These are phyloP conservation scores for Mortierella sp. DNA, from an alignment of 371 early-diverging fungal genomes.

Conservation along the genomic window DNA sequence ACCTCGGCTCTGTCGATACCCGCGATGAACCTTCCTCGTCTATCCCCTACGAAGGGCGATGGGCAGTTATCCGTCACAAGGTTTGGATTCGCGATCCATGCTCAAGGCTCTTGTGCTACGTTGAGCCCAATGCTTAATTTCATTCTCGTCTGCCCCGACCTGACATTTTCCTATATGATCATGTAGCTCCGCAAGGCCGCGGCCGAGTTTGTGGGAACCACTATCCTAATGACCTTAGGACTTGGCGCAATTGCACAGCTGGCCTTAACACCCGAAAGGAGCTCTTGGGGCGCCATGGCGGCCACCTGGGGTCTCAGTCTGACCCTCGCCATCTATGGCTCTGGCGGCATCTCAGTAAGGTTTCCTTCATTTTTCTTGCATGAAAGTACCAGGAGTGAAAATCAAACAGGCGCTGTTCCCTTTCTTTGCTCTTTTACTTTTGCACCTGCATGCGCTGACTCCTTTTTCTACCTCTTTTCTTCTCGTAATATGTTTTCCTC, in stretches of 20 bases:
- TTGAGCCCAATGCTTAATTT: background rate
- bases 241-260: constrained; percentile 71
- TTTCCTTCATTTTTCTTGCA: background rate
- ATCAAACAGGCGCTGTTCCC: background rate
- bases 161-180: background rate
- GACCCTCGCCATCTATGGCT: constrained; percentile 68
- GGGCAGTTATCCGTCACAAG: constrained; percentile 12
- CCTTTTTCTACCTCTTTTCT: background rate
- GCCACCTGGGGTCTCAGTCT: constrained; percentile 69
- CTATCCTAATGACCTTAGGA: constrained; percentile 73
- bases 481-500: background rate
- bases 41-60: background rate
- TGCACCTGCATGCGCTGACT: background rate
- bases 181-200: constrained; percentile 67
- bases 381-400: background rate
- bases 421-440: background rate
- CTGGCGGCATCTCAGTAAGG: constrained; percentile 78
- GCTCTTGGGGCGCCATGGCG: constrained; percentile 51
- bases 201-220: constrained; percentile 86
- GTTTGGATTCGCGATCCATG: background rate
- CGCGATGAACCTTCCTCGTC: background rate
- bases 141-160: background rate
- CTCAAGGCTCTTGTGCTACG: background rate
- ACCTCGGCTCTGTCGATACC: background rate
- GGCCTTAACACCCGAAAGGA: constrained; percentile 18